These are phyloP conservation scores for Fusarium sp. DNA, from an alignment of 2,329 filamentous ascomycete species.

Conservation along the genomic window DNA sequence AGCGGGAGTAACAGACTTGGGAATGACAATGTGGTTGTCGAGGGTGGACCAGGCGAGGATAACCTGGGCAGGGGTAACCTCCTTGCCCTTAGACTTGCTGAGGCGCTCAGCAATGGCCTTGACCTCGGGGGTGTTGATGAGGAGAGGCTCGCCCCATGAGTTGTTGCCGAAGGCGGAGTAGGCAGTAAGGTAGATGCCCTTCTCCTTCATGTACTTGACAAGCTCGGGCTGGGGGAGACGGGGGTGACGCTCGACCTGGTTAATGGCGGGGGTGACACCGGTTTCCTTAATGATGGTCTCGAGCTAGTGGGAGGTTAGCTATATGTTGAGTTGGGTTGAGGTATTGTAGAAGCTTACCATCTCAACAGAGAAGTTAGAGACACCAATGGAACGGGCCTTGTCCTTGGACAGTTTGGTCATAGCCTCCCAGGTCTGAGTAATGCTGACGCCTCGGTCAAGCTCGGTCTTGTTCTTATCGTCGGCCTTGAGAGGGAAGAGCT, in stretches of 20 bases:
- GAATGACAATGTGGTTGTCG: slow-evolving; percentile 77
- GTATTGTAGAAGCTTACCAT: slow-evolving; percentile 47
- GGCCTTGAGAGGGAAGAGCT: slow-evolving; percentile 60
- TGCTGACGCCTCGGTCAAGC: slow-evolving; percentile 59
- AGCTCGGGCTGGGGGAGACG: slow-evolving; percentile 69
- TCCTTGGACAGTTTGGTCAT: slow-evolving; percentile 69
- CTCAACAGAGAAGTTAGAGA: slow-evolving; percentile 79
- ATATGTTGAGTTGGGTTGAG: background rate
- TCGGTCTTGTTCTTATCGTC: slow-evolving; percentile 52
- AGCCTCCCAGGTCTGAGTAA: slow-evolving; percentile 61
- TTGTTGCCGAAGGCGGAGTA: slow-evolving; percentile 70
- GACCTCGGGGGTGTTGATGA: slow-evolving; percentile 69
- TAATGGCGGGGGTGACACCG: slow-evolving; percentile 70
- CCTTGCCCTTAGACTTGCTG: slow-evolving; percentile 51
- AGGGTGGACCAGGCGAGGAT: slow-evolving; percentile 70
- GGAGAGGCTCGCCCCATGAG: slow-evolving; percentile 59
- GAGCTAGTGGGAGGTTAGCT: slow-evolving; percentile 51
- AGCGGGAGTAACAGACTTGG: slow-evolving; percentile 76
- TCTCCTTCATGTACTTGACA: slow-evolving; percentile 69
- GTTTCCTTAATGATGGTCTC: slow-evolving; percentile 68
- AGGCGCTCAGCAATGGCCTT: slow-evolving; percentile 66
- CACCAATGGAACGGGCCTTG: slow-evolving; percentile 76
- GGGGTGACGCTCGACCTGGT: slow-evolving; percentile 78
- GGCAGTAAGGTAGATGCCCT: slow-evolving; percentile 75
- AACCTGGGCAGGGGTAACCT: slow-evolving; percentile 58